These are phyloP conservation scores for Barnettozyma pratensis DNA, from an alignment of 805 yeast genomes.

Conservation along the genomic window DNA sequence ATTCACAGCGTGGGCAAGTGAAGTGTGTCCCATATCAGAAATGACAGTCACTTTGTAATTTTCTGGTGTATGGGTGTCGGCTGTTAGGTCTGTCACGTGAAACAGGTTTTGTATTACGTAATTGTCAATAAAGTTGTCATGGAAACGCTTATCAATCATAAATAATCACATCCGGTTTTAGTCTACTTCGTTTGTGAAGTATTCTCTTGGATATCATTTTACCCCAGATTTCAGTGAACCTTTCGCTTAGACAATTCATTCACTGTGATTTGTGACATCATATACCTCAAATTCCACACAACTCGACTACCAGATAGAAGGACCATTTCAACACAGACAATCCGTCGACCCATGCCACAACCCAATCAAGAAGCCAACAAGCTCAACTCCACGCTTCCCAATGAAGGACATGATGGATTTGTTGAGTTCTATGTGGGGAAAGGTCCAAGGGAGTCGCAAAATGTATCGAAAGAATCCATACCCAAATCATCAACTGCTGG, in stretches of 20 bases:
- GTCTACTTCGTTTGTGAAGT: background rate
- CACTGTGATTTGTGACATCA: no score
- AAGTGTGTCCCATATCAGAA: background rate
- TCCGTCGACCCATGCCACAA: background rate
- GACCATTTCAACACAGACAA: no score
- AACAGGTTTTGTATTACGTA: no score
- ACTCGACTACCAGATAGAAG: no score
- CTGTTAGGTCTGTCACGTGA: no score
- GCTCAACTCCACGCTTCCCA: background rate
- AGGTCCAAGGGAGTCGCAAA: slow-evolving; percentile 6
- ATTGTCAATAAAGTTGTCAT: no score
- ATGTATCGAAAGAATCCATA: background rate
- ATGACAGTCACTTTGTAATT: background rate
- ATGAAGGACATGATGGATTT: slow-evolving; percentile 13
- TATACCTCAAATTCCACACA: no score
- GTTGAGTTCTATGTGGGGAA: slow-evolving; percentile 33
- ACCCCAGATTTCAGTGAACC: no score
- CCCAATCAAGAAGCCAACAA: background rate
- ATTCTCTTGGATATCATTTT: no score
- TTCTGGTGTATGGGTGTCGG: background rate
- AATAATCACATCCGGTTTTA: no score
- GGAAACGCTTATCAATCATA: no score
- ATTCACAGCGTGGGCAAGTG: background rate
- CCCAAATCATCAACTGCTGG: background rate
- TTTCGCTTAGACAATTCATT: no score